Base-by-base conservation (phyloP, 2,329 filamentous ascomycete species). In the Leptosphaerulina australis region DNA sequence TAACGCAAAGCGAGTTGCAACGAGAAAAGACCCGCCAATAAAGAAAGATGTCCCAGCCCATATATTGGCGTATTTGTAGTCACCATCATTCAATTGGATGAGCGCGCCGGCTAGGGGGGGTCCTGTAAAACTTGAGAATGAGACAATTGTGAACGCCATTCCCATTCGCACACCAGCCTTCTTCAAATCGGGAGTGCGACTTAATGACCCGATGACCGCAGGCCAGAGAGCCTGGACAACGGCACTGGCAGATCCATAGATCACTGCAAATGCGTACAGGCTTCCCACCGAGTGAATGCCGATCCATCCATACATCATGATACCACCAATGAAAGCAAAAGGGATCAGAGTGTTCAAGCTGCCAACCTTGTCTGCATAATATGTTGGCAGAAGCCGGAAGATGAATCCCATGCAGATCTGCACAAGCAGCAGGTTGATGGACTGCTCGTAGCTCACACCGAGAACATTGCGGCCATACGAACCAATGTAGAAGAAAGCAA, bases 391-490 rank as follows among this genome's bases (percentile, higher is more conserved):
- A 72, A 31, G 81, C 46, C 14, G 82, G 67, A 22, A 84, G 78
- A 54, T 74, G 73, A 28, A 81, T 63, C 18, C 83, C 82, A 52
- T 68, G 51, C 59, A 62, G 79, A 74, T 30, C 72, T 80, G 60
- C 17, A 85, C 77, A 24, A 87, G 74, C 1, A 87, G 74, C 7
- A 86, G 68, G 22, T 77, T 77, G 52, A 84, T 78, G 2, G 80
- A 80, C 21, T 81, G 73, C 15, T 74, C 71, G 30, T 80, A 76
- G 17, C 72, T 74, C 50, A 83, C 76, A 33, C 75, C 70, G 5
- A 83, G 72, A 20, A 76, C 61, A 24, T 77, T 70, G n/a, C 73
- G 70, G 7, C 67, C 74, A 41, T 73, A 78, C 2, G 69, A 63
- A 2, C 74, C 72, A 21, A 77, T 70, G 53, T 76, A 78, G 64